phyloP scores from a whole-genome alignment of 2,329 filamentous ascomycete species.

The Aspergillus sp. region DNA sequence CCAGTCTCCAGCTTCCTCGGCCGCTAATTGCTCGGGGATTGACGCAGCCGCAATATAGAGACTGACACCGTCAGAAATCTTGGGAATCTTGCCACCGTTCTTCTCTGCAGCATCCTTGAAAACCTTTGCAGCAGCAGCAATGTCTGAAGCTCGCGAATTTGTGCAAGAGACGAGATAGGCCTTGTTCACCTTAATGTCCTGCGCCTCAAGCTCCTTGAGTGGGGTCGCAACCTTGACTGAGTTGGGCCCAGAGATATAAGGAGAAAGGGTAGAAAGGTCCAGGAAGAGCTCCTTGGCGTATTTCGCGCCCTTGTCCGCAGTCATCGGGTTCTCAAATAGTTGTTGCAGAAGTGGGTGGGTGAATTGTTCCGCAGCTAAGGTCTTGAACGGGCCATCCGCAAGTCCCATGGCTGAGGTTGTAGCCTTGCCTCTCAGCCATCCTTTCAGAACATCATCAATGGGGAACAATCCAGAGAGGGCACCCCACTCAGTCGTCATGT shows the following conservation, averaged over 20 bases:
- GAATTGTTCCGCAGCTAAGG: constrained; percentile 59
- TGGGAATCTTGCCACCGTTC: constrained; percentile 62
- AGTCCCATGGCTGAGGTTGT: constrained; percentile 66
- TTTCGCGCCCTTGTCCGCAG: constrained; percentile 71
- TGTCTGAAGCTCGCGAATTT: constrained; percentile 77
- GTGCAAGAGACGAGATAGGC: constrained; percentile 91
- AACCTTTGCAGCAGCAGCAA: constrained; percentile 78
- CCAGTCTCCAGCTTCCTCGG: constrained; percentile 84
- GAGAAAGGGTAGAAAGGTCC: constrained; percentile 78
- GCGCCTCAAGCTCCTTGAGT: constrained; percentile 66
- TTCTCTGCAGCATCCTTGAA: constrained; percentile 72
- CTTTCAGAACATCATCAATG: constrained; percentile 68
- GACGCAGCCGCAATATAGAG: constrained; percentile 93
- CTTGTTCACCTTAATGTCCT: constrained; percentile 76
- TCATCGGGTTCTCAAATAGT: constrained; percentile 64
- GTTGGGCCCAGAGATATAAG: constrained; percentile 84
- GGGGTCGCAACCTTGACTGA: constrained; percentile 86
- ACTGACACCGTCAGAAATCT: constrained; percentile 72
- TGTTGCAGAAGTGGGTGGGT: constrained; percentile 72
- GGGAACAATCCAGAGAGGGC: constrained; percentile 76
- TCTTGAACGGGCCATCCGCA: constrained; percentile 47
- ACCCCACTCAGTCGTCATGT: constrained; percentile 84
- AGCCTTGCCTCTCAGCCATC: constrained; percentile 76
- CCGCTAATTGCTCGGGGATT: constrained; percentile 68
- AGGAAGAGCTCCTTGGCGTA: constrained; percentile 85